Percentiles rank a stretch among this genome's conserved stretches.
Conservation (phyloP, 148 eudicot genomes). For the Euryodendron excelsum region DNA sequence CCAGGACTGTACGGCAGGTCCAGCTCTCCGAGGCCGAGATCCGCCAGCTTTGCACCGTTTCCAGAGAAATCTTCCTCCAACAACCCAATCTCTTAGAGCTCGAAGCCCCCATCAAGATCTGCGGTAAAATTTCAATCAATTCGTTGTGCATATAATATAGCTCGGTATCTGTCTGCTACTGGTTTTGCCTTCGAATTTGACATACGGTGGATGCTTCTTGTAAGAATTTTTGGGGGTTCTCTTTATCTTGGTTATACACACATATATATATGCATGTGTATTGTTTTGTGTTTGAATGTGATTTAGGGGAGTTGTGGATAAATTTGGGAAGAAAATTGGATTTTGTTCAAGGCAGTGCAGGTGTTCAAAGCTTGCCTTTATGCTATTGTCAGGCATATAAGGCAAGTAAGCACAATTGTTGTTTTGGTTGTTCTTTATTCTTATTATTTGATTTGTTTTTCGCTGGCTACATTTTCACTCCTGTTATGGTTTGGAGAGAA, state of each 20-base stretch:
- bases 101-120: constrained; percentile 41
- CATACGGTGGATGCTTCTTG: neutral
- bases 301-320: neutral
- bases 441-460: too few relatives aligned
- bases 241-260: neutral
- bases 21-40: constrained; percentile 39
- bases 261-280: too few relatives aligned
- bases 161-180: too few relatives aligned
- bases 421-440: too few relatives aligned
- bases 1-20: constrained; percentile 31
- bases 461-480: too few relatives aligned
- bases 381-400: neutral
- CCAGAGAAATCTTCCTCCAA: constrained; percentile 33
- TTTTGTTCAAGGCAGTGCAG: neutral
- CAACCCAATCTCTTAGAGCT: constrained; percentile 40
- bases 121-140: constrained; percentile 13
- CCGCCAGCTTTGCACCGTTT: constrained; percentile 27
- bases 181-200: neutral
- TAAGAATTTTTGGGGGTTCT: neutral
- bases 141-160: neutral
- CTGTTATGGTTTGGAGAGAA: too few relatives aligned
- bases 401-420: neutral
- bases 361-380: neutral
- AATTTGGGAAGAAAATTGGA: neutral
- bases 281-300: neutral